phyloP scores from a whole-genome alignment of 495 filamentous ascomycete genomes.

The Penicillium fimorum region DNA sequence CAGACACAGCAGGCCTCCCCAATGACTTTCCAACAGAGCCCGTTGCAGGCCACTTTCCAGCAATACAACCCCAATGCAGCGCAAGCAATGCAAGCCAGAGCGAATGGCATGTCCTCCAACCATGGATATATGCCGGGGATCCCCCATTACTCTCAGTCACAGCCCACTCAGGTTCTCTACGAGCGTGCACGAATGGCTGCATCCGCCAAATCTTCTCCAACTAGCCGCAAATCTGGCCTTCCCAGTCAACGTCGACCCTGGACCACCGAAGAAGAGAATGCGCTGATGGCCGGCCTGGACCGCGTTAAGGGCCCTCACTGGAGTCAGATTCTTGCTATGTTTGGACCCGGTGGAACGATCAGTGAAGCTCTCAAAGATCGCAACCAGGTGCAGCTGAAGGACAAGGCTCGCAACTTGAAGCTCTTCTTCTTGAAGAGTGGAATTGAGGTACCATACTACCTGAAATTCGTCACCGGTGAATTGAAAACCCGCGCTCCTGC shows the following conservation, averaged over 20 bases:
- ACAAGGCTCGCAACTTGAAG: conserved; percentile 93
- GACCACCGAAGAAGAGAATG: conserved; percentile 88
- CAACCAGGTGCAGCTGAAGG: conserved; percentile 93
- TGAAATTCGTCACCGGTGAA: conserved; percentile 90
- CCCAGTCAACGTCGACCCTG: conserved; percentile 87
- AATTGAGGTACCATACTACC: conserved; percentile 87
- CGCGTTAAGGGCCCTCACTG: conserved; percentile 92
- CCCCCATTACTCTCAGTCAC: conserved; percentile 66
- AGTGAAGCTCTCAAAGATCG: conserved; percentile 87
- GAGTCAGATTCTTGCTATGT: conserved; percentile 90
- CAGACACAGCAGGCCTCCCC: conserved; percentile 32
- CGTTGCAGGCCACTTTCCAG: conserved; percentile 45
- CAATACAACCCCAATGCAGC: conserved; percentile 46
- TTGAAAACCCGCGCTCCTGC: conserved; percentile 86
- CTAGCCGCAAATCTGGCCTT: conserved; percentile 68
- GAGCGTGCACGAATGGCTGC: conserved; percentile 80
- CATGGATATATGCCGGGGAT: conserved; percentile 50
- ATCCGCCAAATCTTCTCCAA: conserved; percentile 73
- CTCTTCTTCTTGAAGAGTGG: conserved; percentile 93
- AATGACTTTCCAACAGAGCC: conserved; percentile 44
- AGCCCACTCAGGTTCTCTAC: conserved; percentile 75
- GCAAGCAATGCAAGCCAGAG: conserved; percentile 33
- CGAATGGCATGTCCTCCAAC: conserved; percentile 39
- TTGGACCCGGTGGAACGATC: conserved; percentile 77
- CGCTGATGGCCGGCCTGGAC: conserved; percentile 88